Evolutionary conservation across 176 grass and related monocot species (phyloP), one percentile per base, ranked within the genome.

Genomic region (Echinochloa phyllopogon): DNA sequence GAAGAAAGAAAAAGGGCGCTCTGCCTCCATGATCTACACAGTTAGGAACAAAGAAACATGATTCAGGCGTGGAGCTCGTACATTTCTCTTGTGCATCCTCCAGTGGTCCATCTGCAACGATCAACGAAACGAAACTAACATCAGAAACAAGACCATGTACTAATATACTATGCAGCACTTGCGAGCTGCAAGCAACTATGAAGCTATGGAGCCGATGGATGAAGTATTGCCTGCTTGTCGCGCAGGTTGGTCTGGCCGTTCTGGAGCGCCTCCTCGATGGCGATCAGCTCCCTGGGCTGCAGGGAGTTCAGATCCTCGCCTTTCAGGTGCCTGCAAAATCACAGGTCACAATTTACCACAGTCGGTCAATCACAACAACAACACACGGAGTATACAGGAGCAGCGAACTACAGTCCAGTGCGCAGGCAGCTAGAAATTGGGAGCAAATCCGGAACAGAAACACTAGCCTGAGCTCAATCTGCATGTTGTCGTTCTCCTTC

Each of bases 401-500:
- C 4, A 83, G 21, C 9, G 40, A 86, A 60, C 23, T 8, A 56
- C 7, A 70, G 10, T 38, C 59, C 49, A 77, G 58, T 6, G 15
- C 60, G 13, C 4, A 51, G 5, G 47, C 74, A 15, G 21, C 40
- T 68, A 55, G 14, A 27, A 79, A 27, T 29, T 33, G 60, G 60
- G 3, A 39, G 12, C 7, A 59, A 87, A 36, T 24, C 21, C 68
- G 29, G 12, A 81, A 58, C 29, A 23, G 63, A 71, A 77, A 70
- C 20, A 78, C 93, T 87, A 51, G 55, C 96, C 96, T 99, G 79
- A 96, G 88, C 90, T 96, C 89, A 48, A 96, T 94, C 91, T 99
- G 96, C 96, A 96, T 99, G 86, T 88, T 96, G 65, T 99, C 96
- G 51, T 94, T 99, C 89, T 99, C 96, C 85, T 99, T 94, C 86